Base-by-base conservation (phyloP, 2,329 filamentous ascomycete species). In the Mycogone perniciosa region DNA sequence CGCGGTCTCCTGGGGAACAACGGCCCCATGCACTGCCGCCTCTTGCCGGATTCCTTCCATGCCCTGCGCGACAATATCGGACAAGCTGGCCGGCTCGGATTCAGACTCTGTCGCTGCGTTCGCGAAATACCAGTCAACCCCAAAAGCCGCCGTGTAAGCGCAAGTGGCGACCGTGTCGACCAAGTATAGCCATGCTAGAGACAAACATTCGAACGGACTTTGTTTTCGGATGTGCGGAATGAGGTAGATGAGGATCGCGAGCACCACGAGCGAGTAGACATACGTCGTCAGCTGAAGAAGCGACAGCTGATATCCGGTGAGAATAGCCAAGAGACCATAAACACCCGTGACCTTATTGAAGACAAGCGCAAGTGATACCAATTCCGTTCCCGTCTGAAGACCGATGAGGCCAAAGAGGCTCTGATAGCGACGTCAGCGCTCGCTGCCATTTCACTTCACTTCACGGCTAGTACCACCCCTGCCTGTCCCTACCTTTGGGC, bases 281-380 rank as follows among this genome's bases (percentile, higher is more conserved):
- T 96, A 96, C 77, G 95, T 93, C 52, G 86, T 88, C 51, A 96
- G 79, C 69, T 96, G 92, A 27, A 93, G 79, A 31, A 84, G 77
- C 48, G 89, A 91, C 56, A 96, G 82, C 59, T 85, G 76, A 69
- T 88, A 90, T 65, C 92, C 92, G 27, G 91, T 95, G 57, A 96
- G 76, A 59, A 96, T 80, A 53, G 91, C 90, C 59, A 96, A 84
- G 40, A 96, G 77, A 57, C 91, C 91, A 70, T 95, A 96, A 59
- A 96, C 76, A 52, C 90, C 91, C 45, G 89, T 92, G 59, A 91
- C 81, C 70, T 96, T 96, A 77, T 96, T 96, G 72, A 96, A 85
- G 50, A 95, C 77, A 57, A 95, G 81, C 8, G 87, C 84, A 55
- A 93, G 77, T 4, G 87, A 84, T 62, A 96, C 89, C 62, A 96